Conservation (phyloP, 148 eudicot genomes). For the Amaranthus cruentus region DNA sequence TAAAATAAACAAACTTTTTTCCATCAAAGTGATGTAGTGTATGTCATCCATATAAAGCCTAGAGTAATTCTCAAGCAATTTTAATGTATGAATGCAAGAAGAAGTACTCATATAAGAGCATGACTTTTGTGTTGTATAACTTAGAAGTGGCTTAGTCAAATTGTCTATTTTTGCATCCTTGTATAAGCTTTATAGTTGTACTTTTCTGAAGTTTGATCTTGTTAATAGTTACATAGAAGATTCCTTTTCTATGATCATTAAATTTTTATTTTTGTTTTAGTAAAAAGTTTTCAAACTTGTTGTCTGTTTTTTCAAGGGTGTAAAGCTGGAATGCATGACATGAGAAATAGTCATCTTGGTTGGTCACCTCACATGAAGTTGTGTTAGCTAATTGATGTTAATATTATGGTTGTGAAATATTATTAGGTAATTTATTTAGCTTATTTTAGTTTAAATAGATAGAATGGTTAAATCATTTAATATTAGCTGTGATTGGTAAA, state of each 20-base stretch:
- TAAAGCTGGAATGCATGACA: constrained; percentile 21
- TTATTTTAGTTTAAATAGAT: no score
- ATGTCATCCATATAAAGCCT: constrained; percentile 25
- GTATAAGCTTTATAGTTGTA: neutral
- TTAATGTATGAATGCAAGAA: constrained; percentile 20
- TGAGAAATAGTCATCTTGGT: constrained; percentile 21
- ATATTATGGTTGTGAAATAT: no score
- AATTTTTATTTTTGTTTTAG: no score
- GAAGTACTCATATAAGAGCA: neutral
- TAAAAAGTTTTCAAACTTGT: neutral
- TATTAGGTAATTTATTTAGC: neutral
- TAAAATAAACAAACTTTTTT: neutral
- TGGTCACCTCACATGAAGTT: constrained; percentile 13
- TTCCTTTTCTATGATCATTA: no score
- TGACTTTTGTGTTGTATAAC: constrained; percentile 6
- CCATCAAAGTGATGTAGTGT: constrained; percentile 3
- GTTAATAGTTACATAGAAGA: no score
- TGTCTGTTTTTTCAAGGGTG: constrained; percentile 16
- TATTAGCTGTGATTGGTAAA: no score
- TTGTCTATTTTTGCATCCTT: neutral
- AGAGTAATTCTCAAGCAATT: neutral
- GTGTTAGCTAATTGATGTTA: no score
- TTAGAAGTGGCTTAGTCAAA: constrained; percentile 15
- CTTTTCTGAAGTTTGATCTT: constrained; percentile 14
- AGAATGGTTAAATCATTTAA: no score